Conservation (phyloP, 2,329 filamentous ascomycete species). For the Gnomoniopsis sp. region DNA sequence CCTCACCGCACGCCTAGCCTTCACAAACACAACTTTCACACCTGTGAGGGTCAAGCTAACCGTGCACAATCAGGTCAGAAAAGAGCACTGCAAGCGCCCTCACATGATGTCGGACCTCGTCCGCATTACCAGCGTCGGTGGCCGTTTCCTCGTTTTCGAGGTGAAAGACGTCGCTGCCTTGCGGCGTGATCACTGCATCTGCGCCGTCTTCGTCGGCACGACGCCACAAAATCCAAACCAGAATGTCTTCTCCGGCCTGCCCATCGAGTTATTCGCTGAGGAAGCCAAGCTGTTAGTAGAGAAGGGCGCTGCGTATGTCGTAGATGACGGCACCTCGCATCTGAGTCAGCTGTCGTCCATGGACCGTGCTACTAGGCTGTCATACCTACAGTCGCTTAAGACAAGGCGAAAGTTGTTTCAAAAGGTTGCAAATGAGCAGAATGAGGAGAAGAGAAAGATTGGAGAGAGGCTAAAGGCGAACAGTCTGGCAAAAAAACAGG, state of each 20-base stretch:
- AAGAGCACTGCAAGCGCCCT: not conserved
- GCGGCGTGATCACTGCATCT: conserved; percentile 77
- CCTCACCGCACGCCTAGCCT: conserved; percentile 15
- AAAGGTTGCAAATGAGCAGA: conserved; percentile 36
- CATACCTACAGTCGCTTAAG: conserved; percentile 60
- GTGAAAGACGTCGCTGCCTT: conserved; percentile 74
- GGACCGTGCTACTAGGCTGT: conserved; percentile 53
- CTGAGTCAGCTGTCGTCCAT: conserved; percentile 58
- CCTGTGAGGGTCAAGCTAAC: conserved; percentile 7
- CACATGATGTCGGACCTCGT: conserved; percentile 48
- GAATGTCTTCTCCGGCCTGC: conserved; percentile 87
- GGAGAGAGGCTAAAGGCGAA: conserved; percentile 17
- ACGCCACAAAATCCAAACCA: conserved; percentile 92
- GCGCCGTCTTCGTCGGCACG: conserved; percentile 80
- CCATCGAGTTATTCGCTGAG: conserved; percentile 85
- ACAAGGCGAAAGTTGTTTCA: conserved; percentile 40
- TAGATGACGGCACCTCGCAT: conserved; percentile 76
- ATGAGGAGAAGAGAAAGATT: conserved; percentile 29
- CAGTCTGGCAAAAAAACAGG: not conserved
- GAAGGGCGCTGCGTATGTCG: conserved; percentile 70
- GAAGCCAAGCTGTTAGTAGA: conserved; percentile 81
- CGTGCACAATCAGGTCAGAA: conserved; percentile 17
- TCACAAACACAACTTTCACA: conserved; percentile 20
- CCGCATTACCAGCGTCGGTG: conserved; percentile 75
- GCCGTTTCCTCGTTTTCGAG: conserved; percentile 87